These are phyloP conservation scores for Metarhizium guizhouense DNA, from an alignment of 2,329 filamentous ascomycete genomes.

Conservation along the genomic window DNA sequence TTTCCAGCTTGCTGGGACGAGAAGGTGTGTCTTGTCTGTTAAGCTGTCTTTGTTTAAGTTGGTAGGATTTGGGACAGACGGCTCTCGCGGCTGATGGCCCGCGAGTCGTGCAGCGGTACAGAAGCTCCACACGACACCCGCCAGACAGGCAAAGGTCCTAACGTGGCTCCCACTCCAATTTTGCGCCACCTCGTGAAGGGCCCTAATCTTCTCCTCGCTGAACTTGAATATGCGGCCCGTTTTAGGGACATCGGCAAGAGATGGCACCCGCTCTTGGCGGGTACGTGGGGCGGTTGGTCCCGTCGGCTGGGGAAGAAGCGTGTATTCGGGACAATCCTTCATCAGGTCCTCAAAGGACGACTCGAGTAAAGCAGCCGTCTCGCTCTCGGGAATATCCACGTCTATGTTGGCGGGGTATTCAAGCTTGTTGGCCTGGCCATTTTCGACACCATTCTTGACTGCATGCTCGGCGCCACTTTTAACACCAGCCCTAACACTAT, in stretches of 20 bases:
- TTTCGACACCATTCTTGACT: too few relatives aligned
- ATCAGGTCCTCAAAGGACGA: conserved; percentile 17
- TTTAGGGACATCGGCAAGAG: conserved; percentile 13
- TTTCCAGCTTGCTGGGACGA: conserved; percentile 34
- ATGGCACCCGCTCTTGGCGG: conserved; percentile 20
- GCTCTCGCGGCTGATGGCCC: not conserved
- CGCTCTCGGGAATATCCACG: conserved; percentile 9
- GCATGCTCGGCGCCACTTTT: too few relatives aligned
- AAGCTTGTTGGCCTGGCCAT: not conserved
- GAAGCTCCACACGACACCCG: conserved; percentile 31
- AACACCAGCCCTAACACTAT: too few relatives aligned
- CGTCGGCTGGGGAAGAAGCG: conserved; percentile 18
- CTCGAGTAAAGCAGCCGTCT: conserved; percentile 13
- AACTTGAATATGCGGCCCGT: conserved; percentile 35
- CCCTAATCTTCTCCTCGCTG: conserved; percentile 19
- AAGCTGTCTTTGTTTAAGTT: not conserved
- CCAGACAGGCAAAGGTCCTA: conserved; percentile 28
- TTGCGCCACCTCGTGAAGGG: conserved; percentile 19
- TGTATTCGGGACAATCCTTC: conserved; percentile 29
- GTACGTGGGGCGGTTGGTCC: conserved; percentile 25
- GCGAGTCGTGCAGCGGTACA: conserved; percentile 23
- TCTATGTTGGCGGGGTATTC: conserved; percentile 5
- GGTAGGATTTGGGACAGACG: not conserved
- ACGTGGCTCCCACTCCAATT: not conserved
- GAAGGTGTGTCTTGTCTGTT: conserved; percentile 16